These are phyloP conservation scores for Vanderwaltozyma yarrowii DNA, from an alignment of 805 yeast species.

Conservation along the genomic window DNA sequence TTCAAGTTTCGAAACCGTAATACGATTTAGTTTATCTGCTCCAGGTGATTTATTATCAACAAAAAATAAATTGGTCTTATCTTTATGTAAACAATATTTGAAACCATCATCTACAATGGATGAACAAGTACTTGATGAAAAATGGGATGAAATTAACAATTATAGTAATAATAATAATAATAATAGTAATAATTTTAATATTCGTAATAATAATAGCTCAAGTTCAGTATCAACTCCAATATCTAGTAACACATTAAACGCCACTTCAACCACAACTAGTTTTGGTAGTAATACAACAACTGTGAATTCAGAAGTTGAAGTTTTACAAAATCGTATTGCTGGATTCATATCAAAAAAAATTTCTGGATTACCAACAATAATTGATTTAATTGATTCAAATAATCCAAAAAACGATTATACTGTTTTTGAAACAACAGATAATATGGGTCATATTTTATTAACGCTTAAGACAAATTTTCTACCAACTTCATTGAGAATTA, in stretches of 20 bases:
- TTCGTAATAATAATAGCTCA: background rate
- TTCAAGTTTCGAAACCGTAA: conserved; percentile 38
- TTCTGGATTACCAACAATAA: conserved; percentile 42
- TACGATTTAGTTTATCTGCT: conserved; percentile 60
- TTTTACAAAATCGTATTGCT: conserved; percentile 53
- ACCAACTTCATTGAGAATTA: conserved; percentile 33
- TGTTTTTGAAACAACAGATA: conserved; percentile 42
- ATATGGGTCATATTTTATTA: conserved; percentile 53
- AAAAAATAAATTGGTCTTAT: conserved; percentile 57
- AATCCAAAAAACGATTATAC: conserved; percentile 9
- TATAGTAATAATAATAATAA: background rate
- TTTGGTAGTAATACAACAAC: background rate
- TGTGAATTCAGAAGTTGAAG: conserved; percentile 30
- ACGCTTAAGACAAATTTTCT: conserved; percentile 44
- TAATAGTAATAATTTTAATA: background rate
- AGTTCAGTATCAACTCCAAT: background rate
- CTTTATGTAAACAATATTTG: conserved; percentile 51
- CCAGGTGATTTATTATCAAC: conserved; percentile 58
- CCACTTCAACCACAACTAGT: background rate
- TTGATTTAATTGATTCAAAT: conserved; percentile 38
- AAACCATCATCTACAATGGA: conserved; percentile 40
- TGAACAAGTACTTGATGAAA: conserved; percentile 7
- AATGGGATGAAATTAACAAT: background rate
- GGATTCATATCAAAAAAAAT: conserved; percentile 63
- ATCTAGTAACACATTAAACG: background rate